Evolutionary conservation across 768 basidiomycete species (phyloP), one percentile per base, ranked within the genome.

Genomic region (Lentinus tigrinus): DNA sequence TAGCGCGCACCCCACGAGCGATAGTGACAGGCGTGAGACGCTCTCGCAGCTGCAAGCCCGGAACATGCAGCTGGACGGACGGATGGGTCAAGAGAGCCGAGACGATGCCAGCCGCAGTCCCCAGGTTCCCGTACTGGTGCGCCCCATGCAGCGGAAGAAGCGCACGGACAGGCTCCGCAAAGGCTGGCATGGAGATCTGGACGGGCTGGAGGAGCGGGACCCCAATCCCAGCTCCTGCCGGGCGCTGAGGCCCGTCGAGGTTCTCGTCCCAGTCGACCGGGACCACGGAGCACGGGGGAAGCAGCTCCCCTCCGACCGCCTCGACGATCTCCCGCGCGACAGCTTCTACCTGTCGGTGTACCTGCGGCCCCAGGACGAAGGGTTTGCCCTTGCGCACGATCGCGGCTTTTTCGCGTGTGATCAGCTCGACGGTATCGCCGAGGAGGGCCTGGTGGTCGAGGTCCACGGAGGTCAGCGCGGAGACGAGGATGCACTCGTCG

Each of bases 381-480:
- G 85, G 81, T 56, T 75, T 78, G 5, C 81, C 83, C 10, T 63
- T 66, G 52, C 91, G 79, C 16, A 87, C 85, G 49, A 98, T 97
- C 2, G 83, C 85, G 0, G 89, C 85, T 70, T 99, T 99, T 69
- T 96, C 90, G 42, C 69, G 74, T 0, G 95, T 83, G 54, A 98
- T 98, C 27, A 78, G 81, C 13, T 75, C 77, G 4, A 94, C 73
- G 0, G 91, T 89, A 53, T 81, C 70, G 0, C 97, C 97, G 24
- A 99, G 79, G 69, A 96, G 94, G 3, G 82, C 82, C 63, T 95
- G 93, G 71, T 98, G 97, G 73, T 99, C 97, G 42, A 98, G 75
- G 71, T 94, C 95, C 21, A 98, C 91, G 3, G 87, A 74, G 0
- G 95, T 93, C 26, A 98, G 77, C 31, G 85, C 89, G n/a, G 91